phyloP scores from a whole-genome alignment of 208 protist genomes.

The Crithidia bombi region DNA sequence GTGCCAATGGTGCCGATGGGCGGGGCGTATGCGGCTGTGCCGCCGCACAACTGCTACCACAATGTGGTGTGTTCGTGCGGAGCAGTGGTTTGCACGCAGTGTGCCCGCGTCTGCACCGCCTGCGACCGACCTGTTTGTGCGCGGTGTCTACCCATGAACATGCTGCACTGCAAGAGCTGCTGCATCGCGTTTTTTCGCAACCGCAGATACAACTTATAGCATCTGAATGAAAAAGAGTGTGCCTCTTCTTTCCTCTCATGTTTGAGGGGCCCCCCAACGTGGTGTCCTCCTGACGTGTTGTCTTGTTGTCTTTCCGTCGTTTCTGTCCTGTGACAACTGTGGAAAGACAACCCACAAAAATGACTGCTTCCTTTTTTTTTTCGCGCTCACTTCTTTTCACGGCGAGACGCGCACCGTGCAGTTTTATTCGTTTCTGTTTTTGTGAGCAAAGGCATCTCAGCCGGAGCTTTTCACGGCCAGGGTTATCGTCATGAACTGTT shows the following conservation, averaged over 20 bases:
- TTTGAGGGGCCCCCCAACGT: too few relatives aligned
- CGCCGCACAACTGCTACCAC: slow-evolving; percentile 49
- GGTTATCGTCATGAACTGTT: not conserved
- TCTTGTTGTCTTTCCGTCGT: too few relatives aligned
- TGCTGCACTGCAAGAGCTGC: slow-evolving; percentile 79
- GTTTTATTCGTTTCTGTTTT: slow-evolving; percentile 4
- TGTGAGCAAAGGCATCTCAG: not conserved
- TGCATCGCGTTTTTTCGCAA: slow-evolving; percentile 73
- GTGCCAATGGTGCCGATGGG: slow-evolving; percentile 11
- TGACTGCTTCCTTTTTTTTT: not conserved
- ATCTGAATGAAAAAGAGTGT: not conserved
- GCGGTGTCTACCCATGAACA: slow-evolving; percentile 53
- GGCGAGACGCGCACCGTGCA: not conserved
- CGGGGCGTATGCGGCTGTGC: slow-evolving; percentile 4
- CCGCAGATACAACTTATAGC: slow-evolving; percentile 51
- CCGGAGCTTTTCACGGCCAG: not conserved
- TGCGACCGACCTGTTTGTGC: slow-evolving; percentile 73
- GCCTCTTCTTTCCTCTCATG: not conserved
- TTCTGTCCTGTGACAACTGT: not conserved
- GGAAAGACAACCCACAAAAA: too few relatives aligned
- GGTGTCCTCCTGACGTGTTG: too few relatives aligned
- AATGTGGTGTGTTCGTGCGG: slow-evolving; percentile 65
- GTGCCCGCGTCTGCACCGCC: slow-evolving; percentile 63
- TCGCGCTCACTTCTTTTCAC: not conserved
- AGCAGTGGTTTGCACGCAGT: slow-evolving; percentile 50